Base-by-base conservation (phyloP, 2,329 filamentous ascomycete species). In the Sclerotinia nivalis region DNA sequence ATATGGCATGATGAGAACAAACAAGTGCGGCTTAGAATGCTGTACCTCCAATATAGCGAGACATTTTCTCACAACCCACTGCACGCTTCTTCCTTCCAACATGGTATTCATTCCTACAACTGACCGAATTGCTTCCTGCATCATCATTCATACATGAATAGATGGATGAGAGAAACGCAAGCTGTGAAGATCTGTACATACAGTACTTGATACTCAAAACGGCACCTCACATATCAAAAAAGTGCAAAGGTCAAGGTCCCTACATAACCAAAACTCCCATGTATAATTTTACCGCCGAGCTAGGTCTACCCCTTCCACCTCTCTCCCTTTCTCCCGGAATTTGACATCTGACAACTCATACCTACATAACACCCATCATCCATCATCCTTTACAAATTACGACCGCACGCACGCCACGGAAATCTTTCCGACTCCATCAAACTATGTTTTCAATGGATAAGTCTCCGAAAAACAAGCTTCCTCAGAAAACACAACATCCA, bases 261-360 rank as follows among this genome's bases (percentile, higher is more conserved):
- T 34, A 62, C 59, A 34, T 31, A 15, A 20, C 40, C 10, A 31
- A 47, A 31, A n/a, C 18, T 45, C 43, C 43, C 43, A 37, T 25
- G 28, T 45, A 37, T 37, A 4, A 37, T 37, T 37, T 52, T 64
- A 15, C 47, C 61, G 61, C 61, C 61, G 47, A 52, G 22, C 61
- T 37, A 52, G 61, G 61, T 64, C 61, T 52, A 34, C 47, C 47
- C 61, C 61, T 37, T n/a, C 47, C 31, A 13, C 4, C 15, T 50
- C 22, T 40, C 31, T n/a, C 58, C 45, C 55, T 34, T 13, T 43
- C n/a, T 59, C 37, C 34, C 56, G 56, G 56, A 59, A 59, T 59
- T 59, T 52, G 31, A 64, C 31, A 40, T 9, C 47, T 64, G 61
- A 25, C 61, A 64, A 52, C 61, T 64, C 60, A 64, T 31, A 64